phyloP scores from a whole-genome alignment of 257 asterid genomes.

The Ligustrum vulgare region DNA sequence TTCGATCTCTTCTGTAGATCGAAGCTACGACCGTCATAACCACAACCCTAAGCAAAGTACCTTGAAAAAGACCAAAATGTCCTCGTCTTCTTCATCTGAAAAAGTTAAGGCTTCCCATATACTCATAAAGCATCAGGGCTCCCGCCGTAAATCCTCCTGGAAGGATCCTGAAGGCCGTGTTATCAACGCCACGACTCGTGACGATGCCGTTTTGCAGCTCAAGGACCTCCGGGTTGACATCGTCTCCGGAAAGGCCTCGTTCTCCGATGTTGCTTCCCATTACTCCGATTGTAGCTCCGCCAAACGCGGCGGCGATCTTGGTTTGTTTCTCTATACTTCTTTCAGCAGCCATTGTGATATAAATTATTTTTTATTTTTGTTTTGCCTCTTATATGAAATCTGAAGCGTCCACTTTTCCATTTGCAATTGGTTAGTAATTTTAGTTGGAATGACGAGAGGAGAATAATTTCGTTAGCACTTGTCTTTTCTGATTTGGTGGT shows the following conservation, averaged over 20 bases:
- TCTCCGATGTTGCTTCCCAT: slow-evolving; percentile 64
- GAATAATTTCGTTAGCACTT: not conserved
- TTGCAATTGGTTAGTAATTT: not conserved
- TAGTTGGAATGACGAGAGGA: not conserved
- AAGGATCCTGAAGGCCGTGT: slow-evolving; percentile 85
- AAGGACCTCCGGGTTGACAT: slow-evolving; percentile 59
- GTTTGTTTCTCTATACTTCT: slow-evolving; percentile 35
- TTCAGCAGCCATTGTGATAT: not conserved
- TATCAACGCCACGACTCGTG: slow-evolving; percentile 75
- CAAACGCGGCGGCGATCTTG: slow-evolving; percentile 96
- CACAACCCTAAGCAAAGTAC: slow-evolving; percentile 34
- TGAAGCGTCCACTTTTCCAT: not conserved
- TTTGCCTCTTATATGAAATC: not conserved
- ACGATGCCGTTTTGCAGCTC: slow-evolving; percentile 73
- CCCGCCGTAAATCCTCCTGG: slow-evolving; percentile 96
- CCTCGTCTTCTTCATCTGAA: slow-evolving; percentile 61
- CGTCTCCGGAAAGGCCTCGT: slow-evolving; percentile 65
- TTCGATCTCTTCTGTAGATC: slow-evolving; percentile 50
- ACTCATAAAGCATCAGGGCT: slow-evolving; percentile 90
- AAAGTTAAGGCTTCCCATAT: slow-evolving; percentile 90
- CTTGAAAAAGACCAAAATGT: slow-evolving; percentile 60
- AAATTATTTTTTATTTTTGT: not conserved
- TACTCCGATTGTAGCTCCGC: slow-evolving; percentile 93
- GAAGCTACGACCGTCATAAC: slow-evolving; percentile 33
- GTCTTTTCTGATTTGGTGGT: not conserved